Percentiles rank a stretch among this genome's conserved stretches.
Evolutionary conservation across 495 filamentous ascomycete species (phyloP).

Genomic region (Xanthoparmelia taractica): DNA sequence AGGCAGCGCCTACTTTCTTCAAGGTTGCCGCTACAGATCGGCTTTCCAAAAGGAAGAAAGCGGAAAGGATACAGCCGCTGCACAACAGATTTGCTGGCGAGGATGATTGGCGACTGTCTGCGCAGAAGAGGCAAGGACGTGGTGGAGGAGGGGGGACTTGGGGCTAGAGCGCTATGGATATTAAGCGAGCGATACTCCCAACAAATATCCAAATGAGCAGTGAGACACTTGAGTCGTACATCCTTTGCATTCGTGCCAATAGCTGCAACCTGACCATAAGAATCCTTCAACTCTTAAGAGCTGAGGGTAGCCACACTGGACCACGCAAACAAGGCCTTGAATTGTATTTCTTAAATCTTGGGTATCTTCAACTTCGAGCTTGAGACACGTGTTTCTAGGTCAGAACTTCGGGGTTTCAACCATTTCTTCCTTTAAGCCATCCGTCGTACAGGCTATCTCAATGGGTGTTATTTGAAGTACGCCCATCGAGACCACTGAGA

Average conservation of each 20-base stretch:
- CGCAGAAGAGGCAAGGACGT: slow-evolving; percentile 78
- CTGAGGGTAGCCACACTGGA: too few relatives aligned
- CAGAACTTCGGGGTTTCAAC: not conserved
- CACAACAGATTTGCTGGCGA: slow-evolving; percentile 86
- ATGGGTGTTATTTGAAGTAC: not conserved
- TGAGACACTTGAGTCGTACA: not conserved
- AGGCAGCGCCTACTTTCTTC: slow-evolving; percentile 95
- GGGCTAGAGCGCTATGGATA: slow-evolving; percentile 42
- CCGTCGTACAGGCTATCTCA: not conserved
- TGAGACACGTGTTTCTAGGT: too few relatives aligned
- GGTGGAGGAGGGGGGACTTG: slow-evolving; percentile 92
- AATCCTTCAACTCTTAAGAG: too few relatives aligned
- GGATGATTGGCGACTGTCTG: slow-evolving; percentile 88
- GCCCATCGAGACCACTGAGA: not conserved
- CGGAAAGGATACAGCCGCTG: slow-evolving; percentile 87
- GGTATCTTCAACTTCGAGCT: not conserved
- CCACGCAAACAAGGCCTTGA: not conserved
- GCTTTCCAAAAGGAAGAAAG: slow-evolving; percentile 85
- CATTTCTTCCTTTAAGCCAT: too few relatives aligned
- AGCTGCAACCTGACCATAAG: too few relatives aligned
- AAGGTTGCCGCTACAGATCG: slow-evolving; percentile 88
- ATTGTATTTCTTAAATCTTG: not conserved
- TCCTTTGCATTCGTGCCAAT: not conserved
- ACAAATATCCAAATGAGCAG: not conserved
- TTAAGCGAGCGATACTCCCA: not conserved